Percentiles rank a stretch among this genome's conserved stretches.
Evolutionary conservation across 1,139 yeast species (phyloP).

Genomic region (Blastobotrys illinoisensis): DNA sequence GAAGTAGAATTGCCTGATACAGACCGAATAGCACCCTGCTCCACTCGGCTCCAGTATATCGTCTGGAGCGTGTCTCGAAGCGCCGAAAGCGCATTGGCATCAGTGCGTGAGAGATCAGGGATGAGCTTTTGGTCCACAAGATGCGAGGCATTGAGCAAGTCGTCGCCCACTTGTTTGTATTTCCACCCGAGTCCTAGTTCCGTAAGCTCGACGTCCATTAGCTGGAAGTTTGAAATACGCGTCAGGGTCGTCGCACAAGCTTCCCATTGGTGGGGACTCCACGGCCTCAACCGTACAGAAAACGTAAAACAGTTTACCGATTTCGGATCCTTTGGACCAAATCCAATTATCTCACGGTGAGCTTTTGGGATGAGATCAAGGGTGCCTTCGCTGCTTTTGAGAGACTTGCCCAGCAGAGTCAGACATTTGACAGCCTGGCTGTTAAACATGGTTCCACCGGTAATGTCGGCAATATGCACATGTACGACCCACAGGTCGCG

Average conservation of each 20-base stretch:
- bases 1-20: not conserved
- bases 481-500: constrained; percentile 8
- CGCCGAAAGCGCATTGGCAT: not conserved
- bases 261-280: constrained; percentile 9
- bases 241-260: constrained; percentile 1
- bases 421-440: not conserved
- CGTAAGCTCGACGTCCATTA: constrained; percentile 2
- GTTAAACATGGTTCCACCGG: constrained; percentile 1
- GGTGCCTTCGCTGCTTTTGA: not conserved
- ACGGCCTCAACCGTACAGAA: constrained; percentile 13
- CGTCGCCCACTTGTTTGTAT: constrained; percentile 8
- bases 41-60: not conserved
- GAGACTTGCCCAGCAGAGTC: not conserved
- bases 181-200: constrained; percentile 10
- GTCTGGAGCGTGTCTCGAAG: not conserved
- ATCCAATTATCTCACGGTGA: not conserved
- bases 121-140: not conserved
- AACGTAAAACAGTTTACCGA: constrained; percentile 15
- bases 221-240: not conserved
- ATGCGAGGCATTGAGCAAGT: not conserved
- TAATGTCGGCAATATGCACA: constrained; percentile 17
- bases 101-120: not conserved
- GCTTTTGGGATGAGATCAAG: not conserved
- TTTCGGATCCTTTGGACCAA: constrained; percentile 5
- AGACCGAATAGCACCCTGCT: not conserved